Evolutionary conservation across 2,329 filamentous ascomycete genomes (phyloP).

Genomic region (Cadophora sp.): DNA sequence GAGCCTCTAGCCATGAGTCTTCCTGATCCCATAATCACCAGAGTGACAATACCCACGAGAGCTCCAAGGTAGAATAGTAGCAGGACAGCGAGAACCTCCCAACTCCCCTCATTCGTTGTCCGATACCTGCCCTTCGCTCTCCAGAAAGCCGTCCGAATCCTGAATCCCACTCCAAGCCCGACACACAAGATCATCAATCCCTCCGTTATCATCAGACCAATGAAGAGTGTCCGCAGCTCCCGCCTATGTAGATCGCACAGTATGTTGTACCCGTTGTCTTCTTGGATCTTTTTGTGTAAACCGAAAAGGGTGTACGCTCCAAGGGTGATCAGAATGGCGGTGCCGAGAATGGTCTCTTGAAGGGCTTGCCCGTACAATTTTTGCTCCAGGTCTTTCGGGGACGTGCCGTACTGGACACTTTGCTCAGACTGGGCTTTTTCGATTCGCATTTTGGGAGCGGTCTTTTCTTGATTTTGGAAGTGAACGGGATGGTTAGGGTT

Average conservation of each 20-base stretch:
- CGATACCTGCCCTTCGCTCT: not conserved
- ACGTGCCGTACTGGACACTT: not conserved
- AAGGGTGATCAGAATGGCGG: not conserved
- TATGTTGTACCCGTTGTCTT: not conserved
- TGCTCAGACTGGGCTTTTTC: not conserved
- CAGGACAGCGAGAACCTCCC: not conserved
- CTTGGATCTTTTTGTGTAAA: not conserved
- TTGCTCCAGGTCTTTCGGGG: not conserved
- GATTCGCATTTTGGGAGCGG: not conserved
- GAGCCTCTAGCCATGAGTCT: not conserved
- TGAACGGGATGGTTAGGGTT: not conserved
- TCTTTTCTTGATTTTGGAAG: not conserved
- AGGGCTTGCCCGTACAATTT: not conserved
- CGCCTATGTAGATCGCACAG: not conserved
- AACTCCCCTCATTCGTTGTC: not conserved
- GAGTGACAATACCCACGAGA: not conserved
- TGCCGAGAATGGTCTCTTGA: not conserved
- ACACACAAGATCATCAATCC: not conserved
- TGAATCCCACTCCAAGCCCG: not conserved
- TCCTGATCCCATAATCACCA: not conserved
- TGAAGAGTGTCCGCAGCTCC: not conserved
- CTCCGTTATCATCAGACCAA: not conserved
- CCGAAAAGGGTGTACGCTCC: not conserved
- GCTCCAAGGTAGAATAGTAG: not conserved
- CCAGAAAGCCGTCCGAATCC: not conserved